Conservation (phyloP, 2,329 filamentous ascomycete genomes). For the Lecanicillium sp. region DNA sequence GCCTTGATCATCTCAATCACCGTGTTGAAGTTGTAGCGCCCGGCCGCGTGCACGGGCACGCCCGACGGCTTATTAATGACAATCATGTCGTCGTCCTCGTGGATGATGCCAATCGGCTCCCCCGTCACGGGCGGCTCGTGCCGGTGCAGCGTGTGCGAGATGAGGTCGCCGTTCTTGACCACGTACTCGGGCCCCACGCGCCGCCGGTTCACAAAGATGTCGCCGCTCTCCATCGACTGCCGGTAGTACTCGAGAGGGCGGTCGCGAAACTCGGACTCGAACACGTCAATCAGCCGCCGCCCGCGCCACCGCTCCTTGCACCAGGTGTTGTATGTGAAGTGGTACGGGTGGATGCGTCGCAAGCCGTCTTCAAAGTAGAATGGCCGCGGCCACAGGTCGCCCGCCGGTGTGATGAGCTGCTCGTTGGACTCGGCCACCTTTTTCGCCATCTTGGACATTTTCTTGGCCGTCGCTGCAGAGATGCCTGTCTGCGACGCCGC, state of each 20-base stretch:
- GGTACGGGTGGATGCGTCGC: conserved; percentile 76
- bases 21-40: conserved; percentile 92
- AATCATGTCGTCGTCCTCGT: conserved; percentile 88
- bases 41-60: conserved; percentile 89
- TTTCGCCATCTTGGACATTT: conserved; percentile 2
- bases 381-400: conserved; percentile 47
- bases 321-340: conserved; percentile 90
- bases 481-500: background rate
- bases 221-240: conserved; percentile 71
- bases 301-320: conserved; percentile 93
- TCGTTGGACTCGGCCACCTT: conserved; percentile 6
- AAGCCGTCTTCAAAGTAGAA: conserved; percentile 82
- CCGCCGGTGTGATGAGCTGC: conserved; percentile 23
- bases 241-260: conserved; percentile 80
- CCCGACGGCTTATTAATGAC: conserved; percentile 97
- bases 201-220: conserved; percentile 74
- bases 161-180: conserved; percentile 80
- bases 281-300: conserved; percentile 75
- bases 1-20: conserved; percentile 88
- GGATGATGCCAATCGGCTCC: conserved; percentile 70
- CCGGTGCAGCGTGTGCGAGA: conserved; percentile 89
- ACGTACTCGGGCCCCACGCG: conserved; percentile 58
- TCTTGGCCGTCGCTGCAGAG: conserved; percentile 3
- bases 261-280: conserved; percentile 86
- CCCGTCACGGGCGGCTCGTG: conserved; percentile 91